Evolutionary conservation across 2,329 filamentous ascomycete species (phyloP).

Genomic region (Xylariaceae sp.): DNA sequence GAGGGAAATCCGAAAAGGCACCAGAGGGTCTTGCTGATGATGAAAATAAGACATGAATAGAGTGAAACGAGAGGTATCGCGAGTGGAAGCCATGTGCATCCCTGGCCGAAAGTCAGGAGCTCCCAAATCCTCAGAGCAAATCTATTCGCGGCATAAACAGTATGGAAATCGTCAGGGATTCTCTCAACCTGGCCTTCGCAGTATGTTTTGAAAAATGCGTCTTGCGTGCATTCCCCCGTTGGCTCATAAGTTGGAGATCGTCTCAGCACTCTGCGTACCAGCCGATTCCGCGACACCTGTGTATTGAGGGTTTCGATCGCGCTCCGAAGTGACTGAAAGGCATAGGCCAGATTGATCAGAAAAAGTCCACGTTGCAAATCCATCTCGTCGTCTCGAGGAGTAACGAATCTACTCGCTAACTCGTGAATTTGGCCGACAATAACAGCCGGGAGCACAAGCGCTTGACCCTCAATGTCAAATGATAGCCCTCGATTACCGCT

Average conservation of each 20-base stretch:
- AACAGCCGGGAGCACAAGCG: slow-evolving; percentile 9
- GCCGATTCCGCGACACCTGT: slow-evolving; percentile 5
- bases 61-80: slow-evolving; percentile 3
- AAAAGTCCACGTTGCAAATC: slow-evolving; percentile 7
- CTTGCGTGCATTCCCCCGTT: slow-evolving; percentile 9
- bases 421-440: slow-evolving; percentile 7
- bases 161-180: slow-evolving; percentile 8
- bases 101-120: slow-evolving; percentile 5
- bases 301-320: slow-evolving; percentile 5
- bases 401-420: slow-evolving; percentile 3
- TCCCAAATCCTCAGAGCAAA: slow-evolving; percentile 4
- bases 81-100: slow-evolving; percentile 9
- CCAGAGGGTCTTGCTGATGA: slow-evolving; percentile 2
- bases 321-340: slow-evolving; percentile 3
- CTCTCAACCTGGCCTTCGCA: slow-evolving; percentile 6
- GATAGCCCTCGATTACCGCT: slow-evolving; percentile 3
- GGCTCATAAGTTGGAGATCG: slow-evolving; percentile 6
- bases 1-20: slow-evolving; percentile 4
- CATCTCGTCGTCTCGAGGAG: slow-evolving; percentile 7
- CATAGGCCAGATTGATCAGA: slow-evolving; percentile 1
- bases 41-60: background rate
- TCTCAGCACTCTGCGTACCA: slow-evolving; percentile 2
- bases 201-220: slow-evolving; percentile 4
- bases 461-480: slow-evolving; percentile 3
- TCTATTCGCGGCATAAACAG: background rate